Base-by-base conservation (phyloP, 2,329 filamentous ascomycete genomes). In the Aspergillus brasiliensis region DNA sequence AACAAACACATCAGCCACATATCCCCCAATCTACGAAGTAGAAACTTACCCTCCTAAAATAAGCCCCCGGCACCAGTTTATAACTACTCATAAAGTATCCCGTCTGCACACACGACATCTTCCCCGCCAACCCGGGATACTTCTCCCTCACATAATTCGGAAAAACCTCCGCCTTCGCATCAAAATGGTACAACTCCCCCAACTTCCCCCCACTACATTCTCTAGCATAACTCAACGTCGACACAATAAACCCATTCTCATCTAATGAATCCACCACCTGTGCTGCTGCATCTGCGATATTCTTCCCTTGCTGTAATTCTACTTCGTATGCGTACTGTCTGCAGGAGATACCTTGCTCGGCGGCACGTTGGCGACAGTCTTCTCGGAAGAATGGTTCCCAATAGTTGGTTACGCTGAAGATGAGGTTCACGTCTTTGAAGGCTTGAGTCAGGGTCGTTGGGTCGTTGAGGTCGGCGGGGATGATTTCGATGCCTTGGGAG, bases 381-480 rank as follows among this genome's bases (percentile, higher is more conserved):
- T 78, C 75, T 2, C 78, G 73, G 67, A 79, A 78, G 66, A 84
- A 84, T 2, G 78, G 76, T 56, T 83, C 81, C 79, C 80, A 85
- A 71, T 82, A 86, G 64, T 85, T 78, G 0, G 83, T 86, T 44
- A 84, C 80, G 63, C 76, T 79, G 74, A 85, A 86, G 61, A 86
- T 84, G 60, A 79, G 63, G 54, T 79, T 79, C 23, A 82, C 82
- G 11, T 78, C 82, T 0, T 63, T 21, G 48, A 74, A 70, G 15
- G 72, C 71, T 3, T 53, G 7, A 5, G 56, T 57, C 0, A 75
- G 63, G 3, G 61, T 67, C 1, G 38, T 5, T 1, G 51, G 8
- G 46, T 74, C 66, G 51, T 73, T 61, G 19, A 74, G 63, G 34
- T 74, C 62, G 23, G 62, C 71, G 5, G 57, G 8, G 13, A 73